Evolutionary conservation across 306 rosid species (phyloP).

Genomic region (Aeschynomene evenia): DNA sequence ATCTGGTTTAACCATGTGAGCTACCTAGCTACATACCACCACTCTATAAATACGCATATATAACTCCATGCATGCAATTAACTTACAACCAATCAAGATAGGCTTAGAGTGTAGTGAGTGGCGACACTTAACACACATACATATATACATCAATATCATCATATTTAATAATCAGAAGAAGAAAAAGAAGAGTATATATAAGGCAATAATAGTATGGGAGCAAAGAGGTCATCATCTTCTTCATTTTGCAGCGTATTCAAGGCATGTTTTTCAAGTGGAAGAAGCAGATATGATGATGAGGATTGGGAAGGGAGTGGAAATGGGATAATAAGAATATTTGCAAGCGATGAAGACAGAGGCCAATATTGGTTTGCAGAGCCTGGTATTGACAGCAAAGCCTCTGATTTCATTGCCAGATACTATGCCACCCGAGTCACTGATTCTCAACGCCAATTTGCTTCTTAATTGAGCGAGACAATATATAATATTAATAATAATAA

Average conservation of each 20-base stretch:
- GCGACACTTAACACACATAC: no score
- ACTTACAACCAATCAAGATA: not conserved
- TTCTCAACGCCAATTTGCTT: constrained; percentile 39
- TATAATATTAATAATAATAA: no score
- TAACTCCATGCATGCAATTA: not conserved
- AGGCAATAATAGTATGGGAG: constrained; percentile 51
- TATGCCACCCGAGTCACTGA: constrained; percentile 58
- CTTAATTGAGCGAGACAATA: no score
- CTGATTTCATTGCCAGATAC: constrained; percentile 69
- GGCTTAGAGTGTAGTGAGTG: not conserved
- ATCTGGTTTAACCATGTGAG: constrained; percentile 11
- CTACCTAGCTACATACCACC: not conserved
- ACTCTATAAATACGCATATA: constrained; percentile 47
- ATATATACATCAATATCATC: no score
- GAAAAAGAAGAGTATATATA: not conserved
- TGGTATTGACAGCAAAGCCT: constrained; percentile 72
- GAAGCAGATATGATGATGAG: constrained; percentile 30
- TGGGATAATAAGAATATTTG: constrained; percentile 48
- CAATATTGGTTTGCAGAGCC: constrained; percentile 68
- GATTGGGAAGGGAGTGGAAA: constrained; percentile 53
- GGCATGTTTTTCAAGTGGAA: constrained; percentile 56
- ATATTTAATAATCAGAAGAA: no score
- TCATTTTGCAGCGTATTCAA: constrained; percentile 56
- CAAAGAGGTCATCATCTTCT: constrained; percentile 45
- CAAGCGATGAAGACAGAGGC: constrained; percentile 67